Evolutionary conservation across 2,329 filamentous ascomycete genomes (phyloP).

Genomic region (Cadophora sp.): DNA sequence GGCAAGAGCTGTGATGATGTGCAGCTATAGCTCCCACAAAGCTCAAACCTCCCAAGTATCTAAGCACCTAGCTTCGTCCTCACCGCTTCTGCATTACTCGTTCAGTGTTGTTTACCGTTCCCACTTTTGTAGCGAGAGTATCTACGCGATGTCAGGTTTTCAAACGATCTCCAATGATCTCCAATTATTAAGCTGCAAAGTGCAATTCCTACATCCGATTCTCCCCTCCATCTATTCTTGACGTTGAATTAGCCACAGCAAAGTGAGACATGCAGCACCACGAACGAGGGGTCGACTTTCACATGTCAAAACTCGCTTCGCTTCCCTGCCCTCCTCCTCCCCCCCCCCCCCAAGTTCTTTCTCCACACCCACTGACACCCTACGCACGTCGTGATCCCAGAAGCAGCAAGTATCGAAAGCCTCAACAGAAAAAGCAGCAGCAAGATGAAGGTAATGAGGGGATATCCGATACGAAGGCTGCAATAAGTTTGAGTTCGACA

Average conservation of each 20-base stretch:
- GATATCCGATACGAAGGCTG: not conserved
- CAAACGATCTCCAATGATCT: not conserved
- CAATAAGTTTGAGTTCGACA: not conserved
- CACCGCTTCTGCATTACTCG: constrained; percentile 9
- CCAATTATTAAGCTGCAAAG: not conserved
- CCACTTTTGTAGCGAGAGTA: not conserved
- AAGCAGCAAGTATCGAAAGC: constrained; percentile 10
- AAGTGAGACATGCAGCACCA: not conserved
- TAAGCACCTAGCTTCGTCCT: not conserved
- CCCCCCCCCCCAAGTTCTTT: not conserved
- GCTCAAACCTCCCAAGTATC: not conserved
- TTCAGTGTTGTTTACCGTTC: not conserved
- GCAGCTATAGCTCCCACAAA: constrained; percentile 3
- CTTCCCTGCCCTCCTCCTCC: too few species aligned
- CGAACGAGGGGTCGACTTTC: not conserved
- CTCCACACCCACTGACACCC: not conserved
- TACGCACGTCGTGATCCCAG: constrained; percentile 2
- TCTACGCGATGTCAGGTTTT: not conserved
- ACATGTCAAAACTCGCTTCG: constrained; percentile 7
- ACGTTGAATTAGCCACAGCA: not conserved
- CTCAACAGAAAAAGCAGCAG: not conserved
- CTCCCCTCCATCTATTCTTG: not conserved
- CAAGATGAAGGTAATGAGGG: not conserved
- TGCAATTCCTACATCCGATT: constrained; percentile 2
- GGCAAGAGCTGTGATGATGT: not conserved